These are phyloP conservation scores for Flaveria trinervia DNA, from an alignment of 129 eudicot species.

Conservation along the genomic window DNA sequence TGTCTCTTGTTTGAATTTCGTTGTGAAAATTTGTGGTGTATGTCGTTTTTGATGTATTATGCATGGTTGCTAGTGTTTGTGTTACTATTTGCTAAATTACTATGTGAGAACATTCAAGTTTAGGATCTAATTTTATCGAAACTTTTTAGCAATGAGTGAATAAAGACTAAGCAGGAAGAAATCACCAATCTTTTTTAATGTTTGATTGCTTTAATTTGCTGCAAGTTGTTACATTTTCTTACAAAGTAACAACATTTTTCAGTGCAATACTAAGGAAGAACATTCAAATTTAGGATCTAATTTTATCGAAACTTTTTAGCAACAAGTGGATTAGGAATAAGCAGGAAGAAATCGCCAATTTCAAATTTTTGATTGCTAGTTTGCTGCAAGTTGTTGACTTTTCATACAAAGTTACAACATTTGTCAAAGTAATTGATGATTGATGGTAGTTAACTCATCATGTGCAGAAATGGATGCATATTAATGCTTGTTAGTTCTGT, in stretches of 20 bases:
- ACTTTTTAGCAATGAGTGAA: background rate
- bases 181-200: too few species aligned
- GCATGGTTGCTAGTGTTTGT: conserved; percentile 8
- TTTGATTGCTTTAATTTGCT: too few species aligned
- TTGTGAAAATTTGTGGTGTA: background rate
- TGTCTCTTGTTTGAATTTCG: background rate
- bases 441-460: background rate
- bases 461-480: background rate
- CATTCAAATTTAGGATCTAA: background rate
- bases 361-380: conserved; percentile 6
- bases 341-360: background rate
- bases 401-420: conserved; percentile 9
- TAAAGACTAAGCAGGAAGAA: too few species aligned
- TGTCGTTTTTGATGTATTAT: conserved; percentile 9
- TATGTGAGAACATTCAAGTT: too few species aligned
- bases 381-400: conserved; percentile 22
- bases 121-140: background rate
- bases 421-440: conserved; percentile 13
- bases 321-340: conserved; percentile 13
- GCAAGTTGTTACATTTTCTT: too few species aligned
- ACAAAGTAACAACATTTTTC: too few species aligned
- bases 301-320: background rate
- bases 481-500: background rate
- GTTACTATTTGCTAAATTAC: background rate
- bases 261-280: too few species aligned